Percentiles rank a stretch among this genome's conserved stretches.
phyloP scores from a whole-genome alignment of 140 eudicot species.

The Stevia rebaudiana region DNA sequence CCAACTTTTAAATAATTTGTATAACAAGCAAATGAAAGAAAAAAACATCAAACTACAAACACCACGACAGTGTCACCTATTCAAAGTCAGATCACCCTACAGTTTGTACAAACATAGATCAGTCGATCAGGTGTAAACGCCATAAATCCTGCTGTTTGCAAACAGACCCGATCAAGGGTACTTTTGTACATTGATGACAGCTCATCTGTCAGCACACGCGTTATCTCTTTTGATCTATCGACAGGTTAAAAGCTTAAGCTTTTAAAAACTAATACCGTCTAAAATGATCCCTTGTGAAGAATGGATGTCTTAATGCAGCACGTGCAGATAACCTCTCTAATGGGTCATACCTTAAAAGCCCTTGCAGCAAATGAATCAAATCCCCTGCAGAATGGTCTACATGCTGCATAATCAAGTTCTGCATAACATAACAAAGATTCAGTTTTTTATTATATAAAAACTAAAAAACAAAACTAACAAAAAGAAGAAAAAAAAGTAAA shows the following conservation, averaged over 20 bases:
- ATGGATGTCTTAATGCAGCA: conserved; percentile 75
- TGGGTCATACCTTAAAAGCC: conserved; percentile 68
- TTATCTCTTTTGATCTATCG: neutral
- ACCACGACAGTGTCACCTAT: neutral
- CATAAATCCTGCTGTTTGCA: neutral
- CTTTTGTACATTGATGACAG: neutral
- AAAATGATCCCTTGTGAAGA: conserved; percentile 57
- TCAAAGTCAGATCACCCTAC: neutral
- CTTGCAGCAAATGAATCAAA: conserved; percentile 65
- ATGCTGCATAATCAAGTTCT: conserved; percentile 78
- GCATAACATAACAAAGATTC: neutral
- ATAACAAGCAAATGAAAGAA: neutral
- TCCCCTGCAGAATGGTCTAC: conserved; percentile 93
- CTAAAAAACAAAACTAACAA: neutral
- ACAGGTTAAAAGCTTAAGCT: neutral
- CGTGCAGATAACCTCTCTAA: conserved; percentile 61
- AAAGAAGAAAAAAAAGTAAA: neutral
- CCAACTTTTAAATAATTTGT: neutral
- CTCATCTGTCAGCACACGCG: neutral
- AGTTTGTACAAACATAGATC: neutral
- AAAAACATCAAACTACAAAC: neutral
- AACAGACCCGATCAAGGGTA: neutral
- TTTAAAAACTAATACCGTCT: conserved; percentile 19
- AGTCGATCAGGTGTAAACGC: neutral
- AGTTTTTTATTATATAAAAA: no score